Evolutionary conservation across 257 asterid species (phyloP), one percentile per base, ranked within the genome.

Genomic region (Vinca minor): DNA sequence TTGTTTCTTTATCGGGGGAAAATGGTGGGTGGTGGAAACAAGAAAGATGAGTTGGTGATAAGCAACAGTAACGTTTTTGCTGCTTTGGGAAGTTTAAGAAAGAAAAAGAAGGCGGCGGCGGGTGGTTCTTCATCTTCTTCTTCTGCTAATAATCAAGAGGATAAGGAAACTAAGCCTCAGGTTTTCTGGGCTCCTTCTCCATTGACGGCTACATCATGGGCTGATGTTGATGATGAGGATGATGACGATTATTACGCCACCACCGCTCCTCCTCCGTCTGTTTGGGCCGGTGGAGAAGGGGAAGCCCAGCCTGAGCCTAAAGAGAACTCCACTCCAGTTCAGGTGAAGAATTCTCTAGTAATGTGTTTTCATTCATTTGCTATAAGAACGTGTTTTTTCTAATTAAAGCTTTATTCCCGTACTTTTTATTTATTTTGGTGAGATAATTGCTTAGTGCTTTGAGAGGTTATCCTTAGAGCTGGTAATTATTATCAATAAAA

Each of bases 171-270:
- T 0, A 71, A 70, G 47, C 88, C 76, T 21, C 70, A 64, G 79
- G 92, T 91, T 44, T 86, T 54, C 74, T 91, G 96, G 98, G 91
- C 96, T 14, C 98, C 96, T 1, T 87, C 98, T 5, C 98, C 98
- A 34, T 63, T 91, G 77, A 85, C 89, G 0, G 78, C 66, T 15
- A 91, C 84, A 81, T 86, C 95, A 0, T 91, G 98, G 98, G 98
- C 96, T 1, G 98, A 91, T 85, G 95, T 88, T 15, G 98, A 91
- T 35, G 98, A 91, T 26, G 98, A 91, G 66, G 96, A 89, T 65
- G 98, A 91, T 50, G 98, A 88, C 59, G 96, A 91, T 78, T 91
- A 91, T 76, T 91, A 80, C 34, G 96, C 96, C 34, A 91, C 96
- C 60, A 81, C 89, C 14, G 96, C 96, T 12, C 95, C 96, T 18